Conservation (phyloP, 2,329 filamentous ascomycete genomes). For the Clarireedia hainanense region DNA sequence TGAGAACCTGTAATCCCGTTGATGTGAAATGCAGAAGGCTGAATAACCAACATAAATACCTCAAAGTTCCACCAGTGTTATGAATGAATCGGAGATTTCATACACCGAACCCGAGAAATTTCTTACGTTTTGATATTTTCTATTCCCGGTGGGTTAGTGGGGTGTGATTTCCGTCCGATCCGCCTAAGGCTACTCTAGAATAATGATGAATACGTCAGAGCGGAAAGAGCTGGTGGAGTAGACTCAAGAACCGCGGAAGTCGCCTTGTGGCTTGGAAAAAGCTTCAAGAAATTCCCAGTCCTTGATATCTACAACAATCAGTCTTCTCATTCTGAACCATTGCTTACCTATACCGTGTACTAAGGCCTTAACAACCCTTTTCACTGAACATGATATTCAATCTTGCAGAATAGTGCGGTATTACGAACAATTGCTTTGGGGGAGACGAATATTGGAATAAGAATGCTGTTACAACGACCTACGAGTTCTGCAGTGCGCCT, state of each 20-base stretch:
- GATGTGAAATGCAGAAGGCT: too few relatives aligned
- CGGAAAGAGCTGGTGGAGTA: not conserved
- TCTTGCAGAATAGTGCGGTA: not conserved
- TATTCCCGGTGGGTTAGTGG: not conserved
- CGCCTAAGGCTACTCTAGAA: not conserved
- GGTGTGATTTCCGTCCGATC: not conserved
- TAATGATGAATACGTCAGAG: not conserved
- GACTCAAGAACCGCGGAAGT: not conserved
- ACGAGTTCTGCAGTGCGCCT: constrained; percentile 16
- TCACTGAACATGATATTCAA: constrained; percentile 6
- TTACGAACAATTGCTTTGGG: not conserved
- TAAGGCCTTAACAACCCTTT: not conserved
- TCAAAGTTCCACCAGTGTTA: too few relatives aligned
- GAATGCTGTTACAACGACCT: constrained; percentile 20
- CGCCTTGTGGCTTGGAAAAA: not conserved
- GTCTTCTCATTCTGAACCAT: not conserved
- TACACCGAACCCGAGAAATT: not conserved
- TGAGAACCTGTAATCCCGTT: too few relatives aligned
- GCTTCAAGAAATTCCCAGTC: not conserved
- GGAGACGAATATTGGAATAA: not conserved
- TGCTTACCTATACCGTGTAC: not conserved
- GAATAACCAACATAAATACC: too few relatives aligned
- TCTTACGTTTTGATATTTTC: not conserved
- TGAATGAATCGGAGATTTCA: too few relatives aligned
- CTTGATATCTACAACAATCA: not conserved